A percentile compares a stretch with the other conserved stretches of the same genome.
Conservation (phyloP, 495 filamentous ascomycete genomes). For the Friedmanniomyces simplex region DNA sequence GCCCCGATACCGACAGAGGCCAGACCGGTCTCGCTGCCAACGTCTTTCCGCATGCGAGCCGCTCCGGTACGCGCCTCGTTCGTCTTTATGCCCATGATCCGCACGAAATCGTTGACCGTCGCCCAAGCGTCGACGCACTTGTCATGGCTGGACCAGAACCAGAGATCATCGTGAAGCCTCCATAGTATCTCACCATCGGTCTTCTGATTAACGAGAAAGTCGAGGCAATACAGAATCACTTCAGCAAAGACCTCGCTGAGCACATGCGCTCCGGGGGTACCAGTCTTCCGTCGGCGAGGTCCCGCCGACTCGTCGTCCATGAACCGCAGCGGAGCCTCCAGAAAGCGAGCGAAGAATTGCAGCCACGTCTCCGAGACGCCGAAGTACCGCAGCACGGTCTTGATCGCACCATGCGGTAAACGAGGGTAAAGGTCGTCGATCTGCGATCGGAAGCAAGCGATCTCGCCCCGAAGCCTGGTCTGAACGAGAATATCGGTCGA, state of each 20-base stretch:
- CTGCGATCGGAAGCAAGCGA: conserved; percentile 21
- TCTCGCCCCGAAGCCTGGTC: conserved; percentile 23
- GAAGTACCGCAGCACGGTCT: conserved; percentile 24
- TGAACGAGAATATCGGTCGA: conserved; percentile 25
- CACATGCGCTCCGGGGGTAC: conserved; percentile 22
- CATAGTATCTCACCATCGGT: conserved; percentile 24
- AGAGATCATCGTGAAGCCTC: conserved; percentile 28
- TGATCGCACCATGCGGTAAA: conserved; percentile 23
- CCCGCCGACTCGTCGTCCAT: conserved; percentile 17
- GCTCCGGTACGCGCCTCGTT: conserved; percentile 24
- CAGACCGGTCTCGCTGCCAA: conserved; percentile 13
- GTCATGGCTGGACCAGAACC: conserved; percentile 25
- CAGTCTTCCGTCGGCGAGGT: conserved; percentile 20
- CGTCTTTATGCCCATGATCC: conserved; percentile 22
- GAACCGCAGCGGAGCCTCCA: conserved; percentile 23
- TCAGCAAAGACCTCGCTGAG: conserved; percentile 26
- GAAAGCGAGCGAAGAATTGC: conserved; percentile 25
- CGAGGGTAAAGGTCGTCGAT: conserved; percentile 26
- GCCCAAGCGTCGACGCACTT: conserved; percentile 21
- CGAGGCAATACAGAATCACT: conserved; percentile 25
- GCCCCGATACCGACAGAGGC: conserved; percentile 11
- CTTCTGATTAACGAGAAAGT: conserved; percentile 26
- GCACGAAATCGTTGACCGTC: conserved; percentile 21
- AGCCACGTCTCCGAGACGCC: conserved; percentile 26
- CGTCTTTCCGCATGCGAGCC: not conserved